Conservation (phyloP, 192 early-diverging fungal genomes). For the Podila horticola region DNA sequence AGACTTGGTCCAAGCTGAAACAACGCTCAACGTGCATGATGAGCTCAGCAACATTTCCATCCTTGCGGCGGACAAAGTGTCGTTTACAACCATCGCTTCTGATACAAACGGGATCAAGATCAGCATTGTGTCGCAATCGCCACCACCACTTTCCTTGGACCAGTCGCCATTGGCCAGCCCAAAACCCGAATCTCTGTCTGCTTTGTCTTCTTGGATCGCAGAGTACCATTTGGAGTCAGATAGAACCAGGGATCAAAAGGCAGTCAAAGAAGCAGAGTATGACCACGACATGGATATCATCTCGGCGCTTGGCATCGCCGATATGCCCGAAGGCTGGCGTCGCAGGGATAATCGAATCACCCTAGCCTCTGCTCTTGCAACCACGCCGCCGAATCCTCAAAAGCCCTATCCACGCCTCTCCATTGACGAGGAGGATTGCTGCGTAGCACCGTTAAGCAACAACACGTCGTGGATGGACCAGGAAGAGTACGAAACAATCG, state of each 20-base stretch:
- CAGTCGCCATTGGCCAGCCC: background rate
- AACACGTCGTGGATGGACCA: constrained; percentile 13
- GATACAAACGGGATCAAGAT: background rate
- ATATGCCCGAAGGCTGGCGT: background rate
- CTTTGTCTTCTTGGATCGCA: background rate
- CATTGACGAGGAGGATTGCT: background rate
- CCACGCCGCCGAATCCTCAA: background rate
- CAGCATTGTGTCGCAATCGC: background rate
- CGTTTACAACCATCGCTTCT: background rate
- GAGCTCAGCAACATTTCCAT: background rate
- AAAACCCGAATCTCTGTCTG: background rate
- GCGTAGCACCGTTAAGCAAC: background rate
- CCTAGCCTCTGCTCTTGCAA: background rate
- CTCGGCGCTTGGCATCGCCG: constrained; percentile 25
- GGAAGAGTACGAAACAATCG: constrained; percentile 9
- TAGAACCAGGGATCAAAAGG: background rate
- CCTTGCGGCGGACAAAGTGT: background rate
- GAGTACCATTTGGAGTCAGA: constrained; percentile 4
- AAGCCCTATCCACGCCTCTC: background rate
- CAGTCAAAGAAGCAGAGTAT: background rate
- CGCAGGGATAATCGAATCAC: constrained; percentile 7
- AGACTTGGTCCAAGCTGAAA: background rate
- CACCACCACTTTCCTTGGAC: background rate
- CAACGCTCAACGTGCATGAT: background rate
- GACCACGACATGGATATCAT: constrained; percentile 31